These are phyloP conservation scores for Adansonia digitata DNA, from an alignment of 345 rosid species.

Conservation along the genomic window DNA sequence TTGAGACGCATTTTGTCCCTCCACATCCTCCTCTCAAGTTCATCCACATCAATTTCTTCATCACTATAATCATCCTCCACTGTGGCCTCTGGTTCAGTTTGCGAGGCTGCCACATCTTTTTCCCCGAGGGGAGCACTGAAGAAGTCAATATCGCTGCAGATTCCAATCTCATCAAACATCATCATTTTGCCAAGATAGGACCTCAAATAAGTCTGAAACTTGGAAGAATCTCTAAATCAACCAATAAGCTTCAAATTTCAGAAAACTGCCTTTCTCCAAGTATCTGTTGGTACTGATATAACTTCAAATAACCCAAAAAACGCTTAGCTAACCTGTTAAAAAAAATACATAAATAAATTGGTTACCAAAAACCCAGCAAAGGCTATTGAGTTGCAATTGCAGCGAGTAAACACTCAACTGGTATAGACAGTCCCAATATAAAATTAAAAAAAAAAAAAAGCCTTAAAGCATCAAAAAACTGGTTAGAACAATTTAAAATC, in stretches of 20 bases:
- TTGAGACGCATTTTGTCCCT: slow-evolving; percentile 65
- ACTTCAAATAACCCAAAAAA: not conserved
- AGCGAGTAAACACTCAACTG: not conserved
- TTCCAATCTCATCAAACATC: slow-evolving; percentile 76
- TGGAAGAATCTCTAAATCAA: not conserved
- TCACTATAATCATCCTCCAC: slow-evolving; percentile 56
- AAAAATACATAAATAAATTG: not conserved
- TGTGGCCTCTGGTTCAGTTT: slow-evolving; percentile 47
- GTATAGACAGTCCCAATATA: not conserved
- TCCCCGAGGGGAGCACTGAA: slow-evolving; percentile 44
- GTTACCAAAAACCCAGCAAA: not conserved
- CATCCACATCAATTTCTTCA: slow-evolving; percentile 68
- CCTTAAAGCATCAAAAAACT: not conserved
- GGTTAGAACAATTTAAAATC: not conserved
- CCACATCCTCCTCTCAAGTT: slow-evolving; percentile 88
- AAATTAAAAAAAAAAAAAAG: not conserved
- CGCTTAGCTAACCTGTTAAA: not conserved
- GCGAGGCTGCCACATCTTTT: slow-evolving; percentile 35
- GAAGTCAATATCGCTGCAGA: slow-evolving; percentile 77
- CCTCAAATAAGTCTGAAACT: not conserved
- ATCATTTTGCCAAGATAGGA: slow-evolving; percentile 24
- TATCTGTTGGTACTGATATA: not conserved
- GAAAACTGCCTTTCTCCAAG: not conserved
- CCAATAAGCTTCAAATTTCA: not conserved
- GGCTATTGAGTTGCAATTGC: not conserved